Percentiles rank a stretch among this genome's conserved stretches.
Evolutionary conservation across 2,329 filamentous ascomycete genomes (phyloP).

Genomic region (Aspergillus fructus): DNA sequence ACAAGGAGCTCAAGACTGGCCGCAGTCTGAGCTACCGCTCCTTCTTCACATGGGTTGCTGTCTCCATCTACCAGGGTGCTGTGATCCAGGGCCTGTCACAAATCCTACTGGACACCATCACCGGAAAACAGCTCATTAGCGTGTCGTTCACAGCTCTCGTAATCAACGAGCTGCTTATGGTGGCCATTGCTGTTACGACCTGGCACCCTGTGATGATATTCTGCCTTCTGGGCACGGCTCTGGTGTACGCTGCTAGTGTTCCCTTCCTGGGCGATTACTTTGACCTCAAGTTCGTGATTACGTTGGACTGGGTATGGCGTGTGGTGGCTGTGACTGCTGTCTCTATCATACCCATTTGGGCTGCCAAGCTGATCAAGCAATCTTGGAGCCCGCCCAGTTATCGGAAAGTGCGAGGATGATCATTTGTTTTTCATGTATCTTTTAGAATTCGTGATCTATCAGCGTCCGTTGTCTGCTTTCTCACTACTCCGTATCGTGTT

Average conservation of each 20-base stretch:
- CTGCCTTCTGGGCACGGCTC: slow-evolving; percentile 76
- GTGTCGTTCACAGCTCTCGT: slow-evolving; percentile 91
- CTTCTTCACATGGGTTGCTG: slow-evolving; percentile 95
- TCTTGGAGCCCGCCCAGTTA: slow-evolving; percentile 91
- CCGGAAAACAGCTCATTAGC: slow-evolving; percentile 70
- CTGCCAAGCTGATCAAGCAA: slow-evolving; percentile 77
- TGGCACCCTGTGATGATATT: slow-evolving; percentile 95
- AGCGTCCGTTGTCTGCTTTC: slow-evolving; percentile 1
- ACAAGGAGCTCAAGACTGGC: slow-evolving; percentile 92
- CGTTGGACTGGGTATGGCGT: slow-evolving; percentile 83
- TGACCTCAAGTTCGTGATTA: slow-evolving; percentile 76
- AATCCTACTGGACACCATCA: slow-evolving; percentile 74
- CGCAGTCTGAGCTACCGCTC: slow-evolving; percentile 85
- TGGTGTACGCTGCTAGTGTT: slow-evolving; percentile 76
- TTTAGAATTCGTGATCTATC: not conserved
- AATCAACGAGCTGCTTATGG: slow-evolving; percentile 95
- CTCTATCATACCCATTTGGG: slow-evolving; percentile 82
- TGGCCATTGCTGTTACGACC: slow-evolving; percentile 91
- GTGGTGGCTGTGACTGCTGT: slow-evolving; percentile 76
- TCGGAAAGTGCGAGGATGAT: slow-evolving; percentile 69
- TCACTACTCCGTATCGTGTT: slow-evolving; percentile 7
- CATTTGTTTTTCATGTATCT: slow-evolving; percentile 3
- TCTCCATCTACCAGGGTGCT: slow-evolving; percentile 91
- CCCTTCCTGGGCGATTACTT: slow-evolving; percentile 91
- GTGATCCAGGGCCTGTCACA: slow-evolving; percentile 95